phyloP scores from a whole-genome alignment of 2,329 filamentous ascomycete genomes.

The Colletotrichum liaoningense region DNA sequence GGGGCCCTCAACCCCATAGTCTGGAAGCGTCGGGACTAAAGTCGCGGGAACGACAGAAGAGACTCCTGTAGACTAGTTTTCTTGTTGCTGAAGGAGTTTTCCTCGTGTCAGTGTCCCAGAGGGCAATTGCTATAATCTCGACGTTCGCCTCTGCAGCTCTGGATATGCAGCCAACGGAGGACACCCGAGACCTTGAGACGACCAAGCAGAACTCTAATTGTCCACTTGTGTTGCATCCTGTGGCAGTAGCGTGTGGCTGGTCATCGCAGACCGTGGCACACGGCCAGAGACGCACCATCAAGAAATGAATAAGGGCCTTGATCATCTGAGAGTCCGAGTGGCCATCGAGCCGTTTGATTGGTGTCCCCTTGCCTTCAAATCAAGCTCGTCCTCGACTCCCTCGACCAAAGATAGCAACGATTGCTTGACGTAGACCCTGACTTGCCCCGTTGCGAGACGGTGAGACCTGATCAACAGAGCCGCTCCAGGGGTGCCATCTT shows the following conservation, averaged over 20 bases:
- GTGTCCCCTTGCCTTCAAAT: slow-evolving; percentile 1
- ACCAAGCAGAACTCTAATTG: slow-evolving; percentile 23
- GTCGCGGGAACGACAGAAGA: not conserved
- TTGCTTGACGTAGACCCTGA: slow-evolving; percentile 18
- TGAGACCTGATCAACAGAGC: slow-evolving; percentile 35
- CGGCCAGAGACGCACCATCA: slow-evolving; percentile 15
- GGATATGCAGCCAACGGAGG: not conserved
- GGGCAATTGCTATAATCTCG: not conserved
- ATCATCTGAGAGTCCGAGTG: slow-evolving; percentile 20
- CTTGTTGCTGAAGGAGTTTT: not conserved
- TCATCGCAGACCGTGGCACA: slow-evolving; percentile 24
- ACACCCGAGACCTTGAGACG: slow-evolving; percentile 2
- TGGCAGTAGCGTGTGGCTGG: slow-evolving; percentile 32
- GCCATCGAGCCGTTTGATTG: slow-evolving; percentile 17
- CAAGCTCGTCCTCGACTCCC: slow-evolving; percentile 2
- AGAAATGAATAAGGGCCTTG: slow-evolving; percentile 30
- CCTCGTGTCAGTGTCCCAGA: not conserved
- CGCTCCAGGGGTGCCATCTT: slow-evolving; percentile 22
- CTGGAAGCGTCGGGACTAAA: not conserved
- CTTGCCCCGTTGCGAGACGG: slow-evolving; percentile 25
- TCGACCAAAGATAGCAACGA: slow-evolving; percentile 20
- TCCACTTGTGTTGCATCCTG: slow-evolving; percentile 22
- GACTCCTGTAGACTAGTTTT: not conserved
- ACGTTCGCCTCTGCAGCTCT: not conserved
- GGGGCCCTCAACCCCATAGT: not conserved